These are phyloP conservation scores for Trapa incisa DNA, from an alignment of 345 rosid genomes.

Conservation along the genomic window DNA sequence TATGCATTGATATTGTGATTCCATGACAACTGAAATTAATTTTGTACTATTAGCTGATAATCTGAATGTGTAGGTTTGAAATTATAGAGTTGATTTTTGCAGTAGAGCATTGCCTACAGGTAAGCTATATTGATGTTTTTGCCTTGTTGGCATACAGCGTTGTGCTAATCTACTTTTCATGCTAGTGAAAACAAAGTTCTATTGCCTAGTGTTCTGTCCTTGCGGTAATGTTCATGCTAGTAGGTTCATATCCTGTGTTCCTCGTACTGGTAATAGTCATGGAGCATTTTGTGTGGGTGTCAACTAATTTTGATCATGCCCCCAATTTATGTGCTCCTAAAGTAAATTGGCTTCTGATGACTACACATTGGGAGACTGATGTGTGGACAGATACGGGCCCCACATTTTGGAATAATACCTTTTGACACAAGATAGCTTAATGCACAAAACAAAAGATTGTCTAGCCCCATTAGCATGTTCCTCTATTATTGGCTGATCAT, in stretches of 20 bases:
- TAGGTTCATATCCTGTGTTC: neutral
- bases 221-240: neutral
- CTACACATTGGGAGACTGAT: constrained; percentile 40
- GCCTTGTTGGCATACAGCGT: neutral
- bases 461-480: neutral
- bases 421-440: neutral
- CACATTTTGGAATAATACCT: constrained; percentile 16
- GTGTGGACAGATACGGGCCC: constrained; percentile 88
- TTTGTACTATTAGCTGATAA: neutral
- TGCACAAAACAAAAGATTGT: neutral
- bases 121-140: constrained; percentile 8
- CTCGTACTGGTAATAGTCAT: neutral
- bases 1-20: neutral
- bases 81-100: constrained; percentile 74
- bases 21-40: neutral
- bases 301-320: constrained; percentile 40
- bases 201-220: neutral
- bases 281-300: constrained; percentile 42
- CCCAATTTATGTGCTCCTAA: constrained; percentile 54
- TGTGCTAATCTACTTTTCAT: neutral
- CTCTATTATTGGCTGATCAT: neutral
- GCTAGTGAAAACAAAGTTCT: neutral
- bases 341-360: constrained; percentile 66
- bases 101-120: constrained; percentile 78
- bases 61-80: constrained; percentile 27